These are phyloP conservation scores for Rhododendron molle DNA, from an alignment of 148 eudicot genomes.

Conservation along the genomic window DNA sequence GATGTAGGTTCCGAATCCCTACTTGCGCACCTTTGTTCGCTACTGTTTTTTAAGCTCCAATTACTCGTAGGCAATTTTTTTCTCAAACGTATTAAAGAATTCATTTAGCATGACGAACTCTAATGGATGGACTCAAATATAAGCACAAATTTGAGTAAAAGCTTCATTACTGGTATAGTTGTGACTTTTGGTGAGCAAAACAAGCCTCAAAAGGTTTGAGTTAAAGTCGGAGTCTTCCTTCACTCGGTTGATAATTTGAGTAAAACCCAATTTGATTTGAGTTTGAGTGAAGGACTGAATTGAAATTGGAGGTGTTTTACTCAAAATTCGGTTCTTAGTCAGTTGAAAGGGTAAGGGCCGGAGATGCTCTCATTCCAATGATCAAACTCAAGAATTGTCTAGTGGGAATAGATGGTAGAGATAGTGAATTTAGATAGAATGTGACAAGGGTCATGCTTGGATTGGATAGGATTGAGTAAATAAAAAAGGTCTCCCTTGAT, in stretches of 20 bases:
- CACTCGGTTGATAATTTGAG: background rate
- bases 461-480: background rate
- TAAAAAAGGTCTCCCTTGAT: background rate
- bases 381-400: background rate
- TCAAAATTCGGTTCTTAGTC: background rate
- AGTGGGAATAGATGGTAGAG: background rate
- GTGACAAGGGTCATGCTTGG: background rate
- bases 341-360: background rate
- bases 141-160: background rate
- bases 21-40: background rate
- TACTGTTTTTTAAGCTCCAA: background rate
- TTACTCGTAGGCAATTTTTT: background rate
- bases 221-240: background rate
- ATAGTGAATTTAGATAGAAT: background rate
- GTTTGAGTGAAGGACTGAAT: background rate
- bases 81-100: background rate
- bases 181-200: background rate
- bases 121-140: background rate
- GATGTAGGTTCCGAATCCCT: constrained; percentile 66
- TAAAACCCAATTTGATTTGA: background rate
- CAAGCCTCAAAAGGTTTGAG: background rate
- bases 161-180: background rate
- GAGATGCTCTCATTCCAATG: background rate
- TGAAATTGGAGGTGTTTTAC: background rate
- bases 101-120: background rate